Evolutionary conservation across 148 eudicot genomes (phyloP), one percentile per base, ranked within the genome.

Genomic region (Euryodendron excelsum): DNA sequence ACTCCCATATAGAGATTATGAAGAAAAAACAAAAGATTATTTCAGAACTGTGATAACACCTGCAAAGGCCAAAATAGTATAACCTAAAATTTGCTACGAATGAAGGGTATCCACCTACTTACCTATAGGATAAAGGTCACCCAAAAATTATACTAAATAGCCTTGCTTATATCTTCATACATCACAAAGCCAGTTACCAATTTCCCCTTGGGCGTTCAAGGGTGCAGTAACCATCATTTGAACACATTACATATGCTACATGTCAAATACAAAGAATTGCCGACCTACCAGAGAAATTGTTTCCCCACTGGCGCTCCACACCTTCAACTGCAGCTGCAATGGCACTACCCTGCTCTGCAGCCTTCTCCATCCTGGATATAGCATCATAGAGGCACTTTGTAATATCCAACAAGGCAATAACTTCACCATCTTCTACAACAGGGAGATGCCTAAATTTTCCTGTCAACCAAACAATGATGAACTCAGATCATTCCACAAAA

Each of bases 261-360:
- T 14, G 47, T 12, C 52, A 36, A 62, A 27, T 30, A 28, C 27
- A 56, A 56, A 64, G 30, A 56, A 81, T 8, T 27, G 68, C 37
- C 33, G 78, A 74, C 92, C 75, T 78, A 95, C 99, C 96, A 75
- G 90, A 81, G 67, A 88, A 89, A 84, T 87, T 90, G 86, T 83
- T 91, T 74, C 99, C 99, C 90, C 89, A 87, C 70, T 93, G 96
- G 60, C 92, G 92, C 75, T 93, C 98, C 65, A 96, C 98, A 47
- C 98, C 99, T 88, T 96, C 98, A 36, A 96, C 98, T 77, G 98
- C 99, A 21, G 99, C 99, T 64, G 98, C 99, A 85, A 96, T 88
- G 18, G 97, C 97, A 87, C 93, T 96, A 50, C 98, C 99, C 85
- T 96, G 97, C 89, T 91, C 98, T 45, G 99, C 97, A 48, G 99